Base-by-base conservation (phyloP, 2,329 filamentous ascomycete species). In the Aquanectria penicillioides region DNA sequence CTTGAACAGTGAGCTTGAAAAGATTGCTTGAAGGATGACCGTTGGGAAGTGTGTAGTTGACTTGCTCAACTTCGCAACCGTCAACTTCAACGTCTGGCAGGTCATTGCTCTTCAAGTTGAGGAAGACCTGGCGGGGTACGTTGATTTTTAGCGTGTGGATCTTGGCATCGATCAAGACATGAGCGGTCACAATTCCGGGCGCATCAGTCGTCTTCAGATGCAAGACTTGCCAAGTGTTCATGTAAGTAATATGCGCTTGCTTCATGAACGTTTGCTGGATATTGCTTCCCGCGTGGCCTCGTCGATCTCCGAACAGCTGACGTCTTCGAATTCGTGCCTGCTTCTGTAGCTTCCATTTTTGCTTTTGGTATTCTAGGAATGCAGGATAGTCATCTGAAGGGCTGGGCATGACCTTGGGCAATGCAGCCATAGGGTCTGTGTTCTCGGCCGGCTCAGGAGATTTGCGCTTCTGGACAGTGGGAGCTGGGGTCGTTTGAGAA, bases 331-430 rank as follows among this genome's bases (percentile, higher is more conserved):
- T 84, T 18, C 95, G 88, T 28, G 94, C 93, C 73, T 97, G 91
- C 71, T 93, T 97, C 74, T 99, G 95, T 31, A 98, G 90, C 79
- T 94, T 97, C 95, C 95, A 99, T 77, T 99, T 99, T 78, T 94
- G 88, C 77, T 99, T 99, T 74, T 99, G 95, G 71, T 98, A 98
- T 71, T 90, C 85, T 50, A 99, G 75, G 81, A 97, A 99, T 0
- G 87, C 92, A 15, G 87, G 80, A 67, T 99, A 99, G 75, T 99
- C 90, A 44, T 95, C 88, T 0, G 88, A 91, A 17, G 95, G 91
- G 20, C 85, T 86, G 2, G 95, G 94, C 90, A 97, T 96, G 36
- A 86, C 84, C 60, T 90, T 86, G 0, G 95, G 95, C 12, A 99
- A 82, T 20, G 86, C 86, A 23, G 93, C 89, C 75, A 93, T 96